Percentiles rank a stretch among this genome's conserved stretches.
Conservation (phyloP, 2,329 filamentous ascomycete genomes). For the Exserohilum rostratum region DNA sequence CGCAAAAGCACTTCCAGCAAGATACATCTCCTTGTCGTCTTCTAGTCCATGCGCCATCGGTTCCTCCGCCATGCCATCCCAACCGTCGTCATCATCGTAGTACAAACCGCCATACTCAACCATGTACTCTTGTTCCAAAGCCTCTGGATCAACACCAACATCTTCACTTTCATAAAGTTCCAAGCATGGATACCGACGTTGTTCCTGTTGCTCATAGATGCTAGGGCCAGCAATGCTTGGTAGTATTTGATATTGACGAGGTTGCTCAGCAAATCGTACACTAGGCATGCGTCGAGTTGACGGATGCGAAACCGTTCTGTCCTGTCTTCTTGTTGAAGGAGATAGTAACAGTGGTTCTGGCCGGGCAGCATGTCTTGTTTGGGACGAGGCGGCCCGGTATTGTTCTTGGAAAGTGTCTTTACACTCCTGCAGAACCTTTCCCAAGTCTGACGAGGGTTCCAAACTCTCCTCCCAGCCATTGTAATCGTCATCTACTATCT, state of each 20-base stretch:
- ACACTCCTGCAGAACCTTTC: conserved; percentile 34
- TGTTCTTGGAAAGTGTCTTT: conserved; percentile 25
- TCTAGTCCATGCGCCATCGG: background rate
- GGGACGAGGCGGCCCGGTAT: conserved; percentile 3
- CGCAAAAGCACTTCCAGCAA: background rate
- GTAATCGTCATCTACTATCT: background rate
- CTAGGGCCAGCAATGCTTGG: conserved; percentile 23
- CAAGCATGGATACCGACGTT: conserved; percentile 13
- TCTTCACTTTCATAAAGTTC: background rate
- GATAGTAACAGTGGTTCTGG: background rate
- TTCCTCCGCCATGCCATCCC: conserved; percentile 4
- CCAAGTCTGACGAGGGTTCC: conserved; percentile 32
- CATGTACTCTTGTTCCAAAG: background rate
- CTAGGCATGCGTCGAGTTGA: conserved; percentile 14
- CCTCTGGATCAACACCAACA: background rate
- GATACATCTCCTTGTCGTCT: background rate
- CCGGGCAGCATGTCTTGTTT: conserved; percentile 1
- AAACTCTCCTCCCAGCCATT: conserved; percentile 4
- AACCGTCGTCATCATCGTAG: background rate
- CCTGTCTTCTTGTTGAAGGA: background rate
- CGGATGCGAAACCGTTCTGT: background rate
- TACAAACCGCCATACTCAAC: conserved; percentile 1
- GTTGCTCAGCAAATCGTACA: conserved; percentile 21
- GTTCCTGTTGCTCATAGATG: conserved; percentile 38
- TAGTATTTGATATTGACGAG: conserved; percentile 7